Base-by-base conservation (phyloP, 2,329 filamentous ascomycete genomes). In the Colletotrichum tropicicola region DNA sequence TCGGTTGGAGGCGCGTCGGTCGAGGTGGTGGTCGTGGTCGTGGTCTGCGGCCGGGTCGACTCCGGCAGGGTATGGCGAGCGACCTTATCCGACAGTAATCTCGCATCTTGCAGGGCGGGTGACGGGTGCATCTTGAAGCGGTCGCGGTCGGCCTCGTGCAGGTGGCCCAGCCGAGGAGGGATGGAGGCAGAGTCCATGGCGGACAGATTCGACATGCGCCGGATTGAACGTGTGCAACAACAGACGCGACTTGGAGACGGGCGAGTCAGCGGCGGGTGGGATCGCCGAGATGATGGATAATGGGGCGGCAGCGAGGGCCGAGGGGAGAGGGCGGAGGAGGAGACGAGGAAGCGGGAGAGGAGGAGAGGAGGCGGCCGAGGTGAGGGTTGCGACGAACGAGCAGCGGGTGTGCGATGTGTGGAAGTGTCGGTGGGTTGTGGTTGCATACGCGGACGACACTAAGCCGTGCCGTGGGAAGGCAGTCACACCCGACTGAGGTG, bases 121-220 rank as follows among this genome's bases (percentile, higher is more conserved):
- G 47, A n/a, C 27, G 55, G 37, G 35, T 66, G 61, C 43, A 59
- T 56, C 39, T 48, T 56, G 59, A 66, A 56, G 12, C n/a, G 45
- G 13, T 63, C 58, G 23, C 47, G 51, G 45, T 63, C 48, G 47
- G 53, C 39, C 8, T 53, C 39, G 30, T 53, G 64, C 30, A 62
- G 41, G 43, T 52, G 55, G 13, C 64, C 64, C 30, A 48, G 55
- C 30, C 59, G 66, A 27, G 64, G 66, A 43, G 66, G 59, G 43
- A 63, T 57, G 12, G 59, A 47, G 41, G 59, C 51, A 37, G 66
- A 58, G 43, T 68, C 66, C 66, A 68, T 68, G 32, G 56, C 52
- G 55, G 57, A 54, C 52, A 45, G 45, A 51, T 23, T 53, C 51
- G 30, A 43, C 28, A 61, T 57, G 56, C 28, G 44, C 48, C 52